Percentiles rank a stretch among this genome's conserved stretches.
Evolutionary conservation across 768 basidiomycete genomes (phyloP).

Genomic region (Tubosaeta brunneosetosa): DNA sequence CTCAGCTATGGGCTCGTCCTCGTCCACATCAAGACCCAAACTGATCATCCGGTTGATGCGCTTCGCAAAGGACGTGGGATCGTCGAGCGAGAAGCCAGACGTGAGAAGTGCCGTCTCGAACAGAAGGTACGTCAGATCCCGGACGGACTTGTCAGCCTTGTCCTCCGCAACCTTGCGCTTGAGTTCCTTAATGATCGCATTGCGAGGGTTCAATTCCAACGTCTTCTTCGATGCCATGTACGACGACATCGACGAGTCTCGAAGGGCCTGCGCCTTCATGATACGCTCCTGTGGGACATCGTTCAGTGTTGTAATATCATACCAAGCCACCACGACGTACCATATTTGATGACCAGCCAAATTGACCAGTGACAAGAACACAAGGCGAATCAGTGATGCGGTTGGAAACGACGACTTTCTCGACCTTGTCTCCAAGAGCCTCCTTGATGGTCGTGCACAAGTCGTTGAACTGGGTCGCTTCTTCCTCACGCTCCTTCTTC

Average conservation of each 20-base stretch:
- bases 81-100: slow-evolving; percentile 93
- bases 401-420: slow-evolving; percentile 98
- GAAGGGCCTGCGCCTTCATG: slow-evolving; percentile 98
- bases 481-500: slow-evolving; percentile 86
- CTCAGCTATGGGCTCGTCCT: slow-evolving; percentile 45
- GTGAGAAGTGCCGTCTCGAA: slow-evolving; percentile 97
- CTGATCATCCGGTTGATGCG: slow-evolving; percentile 97
- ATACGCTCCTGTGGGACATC: slow-evolving; percentile 67
- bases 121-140: slow-evolving; percentile 91
- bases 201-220: slow-evolving; percentile 88
- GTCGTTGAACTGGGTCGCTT: slow-evolving; percentile 76
- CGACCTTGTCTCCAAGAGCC: slow-evolving; percentile 97
- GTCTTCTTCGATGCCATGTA: slow-evolving; percentile 99
- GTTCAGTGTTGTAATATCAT: background rate
- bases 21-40: slow-evolving; percentile 85
- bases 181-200: slow-evolving; percentile 94
- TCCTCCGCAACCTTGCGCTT: slow-evolving; percentile 94
- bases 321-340: slow-evolving; percentile 34
- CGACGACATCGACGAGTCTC: slow-evolving; percentile 95
- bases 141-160: slow-evolving; percentile 97
- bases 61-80: slow-evolving; percentile 91
- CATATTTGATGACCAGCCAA: slow-evolving; percentile 99
- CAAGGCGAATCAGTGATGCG: slow-evolving; percentile 96
- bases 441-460: slow-evolving; percentile 96
- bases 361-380: slow-evolving; percentile 97